These are phyloP conservation scores for Petunia secreta DNA, from an alignment of 257 asterid genomes.

Conservation along the genomic window DNA sequence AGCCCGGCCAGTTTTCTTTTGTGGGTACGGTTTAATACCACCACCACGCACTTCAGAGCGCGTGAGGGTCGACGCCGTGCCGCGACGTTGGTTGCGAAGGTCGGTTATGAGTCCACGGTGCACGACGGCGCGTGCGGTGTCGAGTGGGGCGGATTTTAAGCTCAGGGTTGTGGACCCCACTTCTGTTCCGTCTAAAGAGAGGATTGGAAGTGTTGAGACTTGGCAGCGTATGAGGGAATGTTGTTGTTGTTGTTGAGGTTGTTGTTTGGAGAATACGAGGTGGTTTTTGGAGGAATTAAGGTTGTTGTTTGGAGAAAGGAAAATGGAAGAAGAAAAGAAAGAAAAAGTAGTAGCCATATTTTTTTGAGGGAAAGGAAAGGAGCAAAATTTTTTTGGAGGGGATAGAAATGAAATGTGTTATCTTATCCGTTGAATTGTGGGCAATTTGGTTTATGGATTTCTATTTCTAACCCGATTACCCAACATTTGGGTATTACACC, in stretches of 20 bases:
- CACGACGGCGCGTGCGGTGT: slow-evolving; percentile 96
- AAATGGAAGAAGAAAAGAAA: slow-evolving; percentile 69
- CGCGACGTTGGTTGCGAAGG: slow-evolving; percentile 90
- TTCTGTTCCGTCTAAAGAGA: slow-evolving; percentile 77
- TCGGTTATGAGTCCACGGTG: slow-evolving; percentile 92
- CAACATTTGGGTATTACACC: too few relatives aligned
- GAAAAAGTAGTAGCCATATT: slow-evolving; percentile 57
- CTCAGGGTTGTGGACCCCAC: slow-evolving; percentile 77
- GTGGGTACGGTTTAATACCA: slow-evolving; percentile 81
- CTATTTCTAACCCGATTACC: too few relatives aligned
- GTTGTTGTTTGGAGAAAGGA: slow-evolving; percentile 46
- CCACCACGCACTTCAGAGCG: slow-evolving; percentile 96
- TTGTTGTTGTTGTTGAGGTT: slow-evolving; percentile 28
- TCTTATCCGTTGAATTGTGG: slow-evolving; percentile 6
- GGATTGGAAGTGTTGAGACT: slow-evolving; percentile 58
- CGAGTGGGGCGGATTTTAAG: slow-evolving; percentile 75
- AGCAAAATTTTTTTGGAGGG: background rate
- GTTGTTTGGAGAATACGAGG: background rate
- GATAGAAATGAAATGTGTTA: background rate
- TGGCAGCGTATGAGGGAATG: slow-evolving; percentile 55
- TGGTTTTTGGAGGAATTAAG: slow-evolving; percentile 23
- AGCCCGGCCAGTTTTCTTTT: slow-evolving; percentile 90
- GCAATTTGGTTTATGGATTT: background rate
- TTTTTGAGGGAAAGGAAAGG: slow-evolving; percentile 25
- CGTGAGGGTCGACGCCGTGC: slow-evolving; percentile 96